phyloP scores from a whole-genome alignment of 2,329 filamentous ascomycete species.

The Aspergillus floridensis region DNA sequence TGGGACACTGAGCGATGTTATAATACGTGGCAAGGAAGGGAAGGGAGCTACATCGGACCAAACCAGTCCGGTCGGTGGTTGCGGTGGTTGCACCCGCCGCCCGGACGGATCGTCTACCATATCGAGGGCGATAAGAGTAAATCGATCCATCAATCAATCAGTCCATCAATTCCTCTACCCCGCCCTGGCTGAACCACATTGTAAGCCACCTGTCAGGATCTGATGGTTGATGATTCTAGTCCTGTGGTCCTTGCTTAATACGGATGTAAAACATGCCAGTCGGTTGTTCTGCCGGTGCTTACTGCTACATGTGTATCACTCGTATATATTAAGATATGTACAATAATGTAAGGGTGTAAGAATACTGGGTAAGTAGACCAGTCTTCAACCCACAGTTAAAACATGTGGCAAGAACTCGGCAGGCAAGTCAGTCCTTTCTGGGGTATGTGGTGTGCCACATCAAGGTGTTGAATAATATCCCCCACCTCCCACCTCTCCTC shows the following conservation, averaged over 20 bases:
- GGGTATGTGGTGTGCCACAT: background rate
- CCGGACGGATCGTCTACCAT: background rate
- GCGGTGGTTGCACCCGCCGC: conserved; percentile 15
- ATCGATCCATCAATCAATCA: too few species aligned
- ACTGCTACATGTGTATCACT: too few species aligned
- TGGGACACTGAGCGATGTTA: background rate
- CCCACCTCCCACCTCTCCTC: background rate
- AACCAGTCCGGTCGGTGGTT: conserved; percentile 16
- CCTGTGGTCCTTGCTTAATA: background rate
- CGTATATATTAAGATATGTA: too few species aligned
- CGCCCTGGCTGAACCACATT: background rate
- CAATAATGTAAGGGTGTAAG: too few species aligned
- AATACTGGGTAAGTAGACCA: too few species aligned
- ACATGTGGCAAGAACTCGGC: too few species aligned
- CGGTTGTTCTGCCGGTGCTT: background rate
- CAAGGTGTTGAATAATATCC: background rate
- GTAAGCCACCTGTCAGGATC: background rate
- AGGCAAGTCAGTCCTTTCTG: background rate
- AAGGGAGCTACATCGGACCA: conserved; percentile 14
- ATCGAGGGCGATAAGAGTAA: background rate
- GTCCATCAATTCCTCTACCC: background rate
- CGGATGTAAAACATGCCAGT: background rate
- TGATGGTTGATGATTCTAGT: background rate
- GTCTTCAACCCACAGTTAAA: too few species aligned
- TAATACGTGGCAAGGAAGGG: conserved; percentile 10